Evolutionary conservation across 1,284 basidiomycete genomes (phyloP), one percentile per base, ranked within the genome.

Genomic region (Salmacisia buchloeana): DNA sequence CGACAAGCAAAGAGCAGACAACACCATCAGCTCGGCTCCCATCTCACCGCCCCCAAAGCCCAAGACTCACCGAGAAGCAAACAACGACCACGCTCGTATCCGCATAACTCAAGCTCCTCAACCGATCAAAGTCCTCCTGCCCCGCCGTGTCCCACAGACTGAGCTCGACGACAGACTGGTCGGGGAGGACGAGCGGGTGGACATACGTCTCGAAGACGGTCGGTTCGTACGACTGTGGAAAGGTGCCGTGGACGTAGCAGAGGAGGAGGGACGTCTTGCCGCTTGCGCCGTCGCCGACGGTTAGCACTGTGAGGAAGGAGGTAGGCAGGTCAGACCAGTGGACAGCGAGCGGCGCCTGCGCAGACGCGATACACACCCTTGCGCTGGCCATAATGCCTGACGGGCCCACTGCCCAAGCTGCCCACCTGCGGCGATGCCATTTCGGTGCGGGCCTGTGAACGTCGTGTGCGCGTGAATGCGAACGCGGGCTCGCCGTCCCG

Each of bases 71-170:
- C 6, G 63, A 58, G 43, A 70, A 72, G 34, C 66, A 70, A 21
- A 69, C 38, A 13, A 68, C 36, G 33, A 74, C 58, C 3, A 96
- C 89, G 81, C 97, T 90, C 0, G 93, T 96, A 79, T 97, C 93
- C 2, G 93, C 90, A 79, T 97, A 97, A 36, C 89, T 91, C 31
- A 97, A 82, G 18, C 91, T 92, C 56, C 94, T 85, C 61, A 97
- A 82, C 58, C 92, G 84, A 79, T 96, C 94, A 79, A 97, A 97
- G 74, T 97, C 94, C 82, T 97, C 94, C 81, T 96, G 92, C 27
- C 91, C 93, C 39, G 94, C 94, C 43, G 94, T 97, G 80, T 97
- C 94, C 94, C 94, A 97, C 64, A 97, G 79, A 75, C 91, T 91
- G 57, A 97, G 83, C 77, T 97, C 94, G 12, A 97, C 87, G 23